Base-by-base conservation (phyloP, 2,329 filamentous ascomycete genomes). In the Rhexocercosporidium sp. region DNA sequence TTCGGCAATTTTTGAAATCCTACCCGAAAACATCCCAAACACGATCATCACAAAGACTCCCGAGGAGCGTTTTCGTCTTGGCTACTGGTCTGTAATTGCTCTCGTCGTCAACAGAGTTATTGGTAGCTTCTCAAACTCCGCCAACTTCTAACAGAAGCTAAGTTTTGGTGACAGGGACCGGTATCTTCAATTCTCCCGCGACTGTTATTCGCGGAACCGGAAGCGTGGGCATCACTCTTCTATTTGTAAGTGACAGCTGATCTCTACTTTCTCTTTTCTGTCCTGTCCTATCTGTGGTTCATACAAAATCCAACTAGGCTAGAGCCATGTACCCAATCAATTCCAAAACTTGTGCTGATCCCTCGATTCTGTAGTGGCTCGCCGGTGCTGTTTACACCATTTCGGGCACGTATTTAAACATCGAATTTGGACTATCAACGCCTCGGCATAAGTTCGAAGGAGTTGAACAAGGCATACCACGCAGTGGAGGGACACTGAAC, bases 341-440 rank as follows among this genome's bases (percentile, higher is more conserved):
- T 37, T 37, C 8, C 8, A 37, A 2, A 37, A 9, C 34, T 9
- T 6, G 8, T 11, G 4, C 34, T 37, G 0, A 37, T 11, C 12
- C 34, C 34, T 11, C 34, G 8, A 37, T 37, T 11, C 4, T 37
- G 12, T 11, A 37, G 34, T 72, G 70, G 70, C 27, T 49, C 20
- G 47, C 68, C 11, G 70, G 70, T 5, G 65, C 39, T 39, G 27
- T 72, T 27, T 25, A 69, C 44, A 62, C 37, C 2, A 64, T 62
- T 22, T 59, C 47, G 25, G 70, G 70, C 20, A n/a, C 66, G 9
- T 56, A 70, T 22, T 66, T 79, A 12, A 78, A 76, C 67, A 72
- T 84, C 14, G 83, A 84, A 67, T 82, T 83, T 57, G 82, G 83
- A 1, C 77, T 84, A 20, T 82, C 81, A 34, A 77, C 83, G 31